Conservation (phyloP, 495 filamentous ascomycete genomes). For the Lophiostoma macrostomum region DNA sequence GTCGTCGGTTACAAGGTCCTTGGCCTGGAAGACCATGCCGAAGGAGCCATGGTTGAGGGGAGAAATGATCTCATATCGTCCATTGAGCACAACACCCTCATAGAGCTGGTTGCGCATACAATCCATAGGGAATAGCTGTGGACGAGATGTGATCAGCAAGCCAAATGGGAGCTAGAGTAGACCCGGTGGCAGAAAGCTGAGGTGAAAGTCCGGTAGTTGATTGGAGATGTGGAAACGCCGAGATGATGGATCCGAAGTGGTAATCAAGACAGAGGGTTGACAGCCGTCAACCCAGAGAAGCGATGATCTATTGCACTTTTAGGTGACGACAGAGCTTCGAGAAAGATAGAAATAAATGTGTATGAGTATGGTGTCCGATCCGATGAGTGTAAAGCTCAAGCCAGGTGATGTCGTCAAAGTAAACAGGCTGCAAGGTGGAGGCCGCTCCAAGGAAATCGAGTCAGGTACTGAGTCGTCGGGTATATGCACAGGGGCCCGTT, state of each 20-base stretch:
- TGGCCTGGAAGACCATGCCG: conserved; percentile 94
- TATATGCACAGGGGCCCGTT: conserved; percentile 35
- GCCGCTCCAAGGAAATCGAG: conserved; percentile 27
- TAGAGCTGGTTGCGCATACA: conserved; percentile 44
- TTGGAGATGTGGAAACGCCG: background rate
- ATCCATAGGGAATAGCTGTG: conserved; percentile 37
- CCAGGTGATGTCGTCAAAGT: conserved; percentile 21
- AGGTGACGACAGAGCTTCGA: conserved; percentile 27
- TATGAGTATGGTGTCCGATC: conserved; percentile 27
- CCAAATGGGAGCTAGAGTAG: conserved; percentile 5
- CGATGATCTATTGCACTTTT: conserved; percentile 34
- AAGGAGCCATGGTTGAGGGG: conserved; percentile 98
- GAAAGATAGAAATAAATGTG: conserved; percentile 27
- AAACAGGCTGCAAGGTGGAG: conserved; percentile 20
- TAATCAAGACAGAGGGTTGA: conserved; percentile 29
- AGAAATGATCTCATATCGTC: conserved; percentile 81
- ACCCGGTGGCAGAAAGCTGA: conserved; percentile 26
- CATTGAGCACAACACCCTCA: conserved; percentile 42
- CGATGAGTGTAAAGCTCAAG: conserved; percentile 13
- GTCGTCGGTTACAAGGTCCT: conserved; percentile 67
- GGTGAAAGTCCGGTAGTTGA: background rate
- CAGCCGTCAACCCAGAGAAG: conserved; percentile 18
- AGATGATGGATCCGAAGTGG: conserved; percentile 7
- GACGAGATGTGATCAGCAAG: conserved; percentile 4
- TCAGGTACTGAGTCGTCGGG: conserved; percentile 21